Conservation (phyloP, 1,284 basidiomycete genomes). For the Trichosporon sp. region DNA sequence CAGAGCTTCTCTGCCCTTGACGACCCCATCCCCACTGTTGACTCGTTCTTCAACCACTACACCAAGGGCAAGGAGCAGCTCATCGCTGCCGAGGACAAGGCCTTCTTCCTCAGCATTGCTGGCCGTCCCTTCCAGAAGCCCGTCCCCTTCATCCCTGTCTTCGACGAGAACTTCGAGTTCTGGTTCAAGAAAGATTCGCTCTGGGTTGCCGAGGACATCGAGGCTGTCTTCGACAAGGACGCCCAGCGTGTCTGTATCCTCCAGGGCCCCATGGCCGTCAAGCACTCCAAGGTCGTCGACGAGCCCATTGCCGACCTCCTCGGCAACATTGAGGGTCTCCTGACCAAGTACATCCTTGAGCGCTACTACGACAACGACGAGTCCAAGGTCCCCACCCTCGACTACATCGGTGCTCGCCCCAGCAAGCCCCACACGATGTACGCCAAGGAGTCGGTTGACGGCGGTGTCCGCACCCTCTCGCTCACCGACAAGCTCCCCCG, state of each 20-base stretch:
- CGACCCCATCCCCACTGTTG: conserved; percentile 71
- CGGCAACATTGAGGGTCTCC: conserved; percentile 73
- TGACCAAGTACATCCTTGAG: conserved; percentile 76
- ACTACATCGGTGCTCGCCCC: conserved; percentile 70
- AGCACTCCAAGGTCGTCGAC: conserved; percentile 80
- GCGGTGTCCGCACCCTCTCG: conserved; percentile 57
- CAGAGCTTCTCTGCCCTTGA: conserved; percentile 84
- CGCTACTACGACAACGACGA: conserved; percentile 75
- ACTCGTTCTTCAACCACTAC: conserved; percentile 80
- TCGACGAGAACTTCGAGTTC: conserved; percentile 88
- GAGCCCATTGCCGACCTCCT: conserved; percentile 90
- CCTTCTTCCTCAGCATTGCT: conserved; percentile 90
- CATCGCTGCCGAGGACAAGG: conserved; percentile 89
- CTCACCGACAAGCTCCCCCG: conserved; percentile 60
- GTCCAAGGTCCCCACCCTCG: conserved; percentile 71
- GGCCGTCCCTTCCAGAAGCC: conserved; percentile 97
- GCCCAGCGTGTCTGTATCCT: conserved; percentile 96
- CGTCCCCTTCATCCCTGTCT: conserved; percentile 95
- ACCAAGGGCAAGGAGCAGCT: conserved; percentile 76
- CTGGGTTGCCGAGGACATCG: conserved; percentile 97
- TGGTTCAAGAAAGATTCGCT: conserved; percentile 99
- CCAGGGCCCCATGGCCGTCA: conserved; percentile 91
- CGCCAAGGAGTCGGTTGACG: conserved; percentile 56
- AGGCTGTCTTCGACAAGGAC: conserved; percentile 96
- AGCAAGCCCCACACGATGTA: conserved; percentile 50